These are phyloP conservation scores for Macrophomina phaseolina DNA, from an alignment of 2,329 filamentous ascomycete species.

Conservation along the genomic window DNA sequence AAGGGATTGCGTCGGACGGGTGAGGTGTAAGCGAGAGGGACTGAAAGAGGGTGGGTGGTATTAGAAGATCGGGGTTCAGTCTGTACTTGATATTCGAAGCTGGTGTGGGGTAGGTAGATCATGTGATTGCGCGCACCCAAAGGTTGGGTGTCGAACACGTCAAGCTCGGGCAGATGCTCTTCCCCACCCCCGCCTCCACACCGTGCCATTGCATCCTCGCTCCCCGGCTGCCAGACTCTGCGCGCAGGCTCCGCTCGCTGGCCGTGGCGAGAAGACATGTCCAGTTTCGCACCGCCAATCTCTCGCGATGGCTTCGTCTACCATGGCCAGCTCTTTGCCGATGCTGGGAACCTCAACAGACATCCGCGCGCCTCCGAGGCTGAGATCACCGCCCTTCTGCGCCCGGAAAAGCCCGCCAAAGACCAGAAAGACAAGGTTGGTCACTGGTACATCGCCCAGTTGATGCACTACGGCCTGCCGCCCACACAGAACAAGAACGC, in stretches of 20 bases:
- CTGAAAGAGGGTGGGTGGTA: background rate
- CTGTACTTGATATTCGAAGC: background rate
- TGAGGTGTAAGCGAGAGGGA: background rate
- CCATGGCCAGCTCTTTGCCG: slow-evolving; percentile 39
- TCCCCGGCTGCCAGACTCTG: background rate
- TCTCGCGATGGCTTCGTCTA: slow-evolving; percentile 38
- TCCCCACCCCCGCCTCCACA: background rate
- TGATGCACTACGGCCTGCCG: slow-evolving; percentile 66
- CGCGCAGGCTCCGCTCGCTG: background rate
- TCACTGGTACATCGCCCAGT: slow-evolving; percentile 68
- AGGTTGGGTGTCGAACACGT: background rate
- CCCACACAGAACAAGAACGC: slow-evolving; percentile 63
- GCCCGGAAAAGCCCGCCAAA: slow-evolving; percentile 32
- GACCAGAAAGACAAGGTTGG: slow-evolving; percentile 56
- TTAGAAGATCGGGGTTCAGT: background rate
- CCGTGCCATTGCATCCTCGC: background rate
- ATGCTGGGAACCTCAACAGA: slow-evolving; percentile 39
- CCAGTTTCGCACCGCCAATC: slow-evolving; percentile 39
- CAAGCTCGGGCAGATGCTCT: background rate
- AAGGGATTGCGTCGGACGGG: background rate
- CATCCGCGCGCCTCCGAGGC: slow-evolving; percentile 39
- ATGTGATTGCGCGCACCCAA: background rate
- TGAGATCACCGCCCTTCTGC: slow-evolving; percentile 39
- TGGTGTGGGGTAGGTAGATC: background rate
- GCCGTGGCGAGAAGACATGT: slow-evolving; percentile 29